These are phyloP conservation scores for Bocquillonia castaneifolia DNA, from an alignment of 441 rosid genomes.

Conservation along the genomic window DNA sequence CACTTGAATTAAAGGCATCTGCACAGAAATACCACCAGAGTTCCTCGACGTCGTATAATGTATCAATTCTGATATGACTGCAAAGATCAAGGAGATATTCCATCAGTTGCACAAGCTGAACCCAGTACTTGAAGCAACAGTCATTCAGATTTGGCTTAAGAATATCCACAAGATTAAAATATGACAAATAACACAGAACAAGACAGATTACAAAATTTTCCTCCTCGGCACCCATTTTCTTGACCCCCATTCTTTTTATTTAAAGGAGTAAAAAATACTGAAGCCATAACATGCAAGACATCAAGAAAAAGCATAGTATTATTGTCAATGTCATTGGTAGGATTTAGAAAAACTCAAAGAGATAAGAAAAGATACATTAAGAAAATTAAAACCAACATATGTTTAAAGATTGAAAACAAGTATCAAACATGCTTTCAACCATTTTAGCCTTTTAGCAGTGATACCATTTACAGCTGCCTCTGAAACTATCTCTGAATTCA, in stretches of 20 bases:
- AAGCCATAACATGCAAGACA: neutral
- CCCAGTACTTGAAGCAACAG: constrained; percentile 3
- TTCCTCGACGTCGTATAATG: constrained; percentile 72
- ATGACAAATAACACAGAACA: no score
- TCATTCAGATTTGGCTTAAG: neutral
- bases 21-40: constrained; percentile 77
- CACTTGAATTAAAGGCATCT: constrained; percentile 88
- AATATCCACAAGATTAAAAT: neutral
- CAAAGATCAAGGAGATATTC: constrained; percentile 27
- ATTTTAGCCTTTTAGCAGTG: constrained; percentile 17
- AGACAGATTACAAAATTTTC: neutral
- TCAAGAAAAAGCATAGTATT: constrained; percentile 10
- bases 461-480: constrained; percentile 99
- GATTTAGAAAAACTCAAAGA: neutral
- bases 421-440: neutral
- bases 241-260: neutral
- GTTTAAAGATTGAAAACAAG: no score
- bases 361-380: neutral
- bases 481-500: constrained; percentile 78
- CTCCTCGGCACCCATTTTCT: neutral
- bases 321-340: neutral
- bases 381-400: no score
- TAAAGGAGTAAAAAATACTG: neutral
- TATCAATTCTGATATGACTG: constrained; percentile 93
- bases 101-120: constrained; percentile 5